Evolutionary conservation across 177 flowering plant genomes (phyloP), one percentile per base, ranked within the genome.

Genomic region (Vitis hybrid): DNA sequence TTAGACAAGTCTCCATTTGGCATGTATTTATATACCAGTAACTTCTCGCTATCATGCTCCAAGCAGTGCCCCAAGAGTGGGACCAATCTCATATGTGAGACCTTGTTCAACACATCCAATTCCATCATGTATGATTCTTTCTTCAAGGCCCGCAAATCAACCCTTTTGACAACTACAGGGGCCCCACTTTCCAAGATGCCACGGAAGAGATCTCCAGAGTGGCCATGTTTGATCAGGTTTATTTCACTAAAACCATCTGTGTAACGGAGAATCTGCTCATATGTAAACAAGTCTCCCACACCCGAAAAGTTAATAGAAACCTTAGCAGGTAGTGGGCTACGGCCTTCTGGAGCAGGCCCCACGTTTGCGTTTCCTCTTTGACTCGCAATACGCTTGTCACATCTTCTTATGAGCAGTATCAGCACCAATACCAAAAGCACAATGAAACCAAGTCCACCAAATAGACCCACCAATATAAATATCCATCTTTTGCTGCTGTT

Each of bases 11-110:
- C 97, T 57, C 91, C 87, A 72, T 91, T 87, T 59, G 90, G 92
- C 96, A 92, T 91, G 69, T 86, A 78, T 67, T 87, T 92, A 78
- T 94, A 94, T 60, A 94, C 88, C 71, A 94, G 81, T 69, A 83
- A 71, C 75, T 91, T 94, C 68, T 85, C 89, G 40, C 75, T 81
- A 56, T 94, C 98, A 52, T 81, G 78, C 74, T 88, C 94, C 79
- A 88, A 83, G 80, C 93, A 88, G 72, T 92, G 91, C 40, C 98
- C 98, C 78, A 94, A 52, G 10, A 92, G 80, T 7, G 97, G 94
- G 18, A 94, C 91, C 74, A 92, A 74, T 78, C 94, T 85, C 18
- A 75, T 62, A 82, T 92, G 90, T 18, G 87, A 83, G 64, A 73
- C 79, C 81, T 84, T 87, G 71, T 89, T 81, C 71, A 90, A 80